Base-by-base conservation (phyloP, 495 filamentous ascomycete species). In the Aspergillus ellipticus region DNA sequence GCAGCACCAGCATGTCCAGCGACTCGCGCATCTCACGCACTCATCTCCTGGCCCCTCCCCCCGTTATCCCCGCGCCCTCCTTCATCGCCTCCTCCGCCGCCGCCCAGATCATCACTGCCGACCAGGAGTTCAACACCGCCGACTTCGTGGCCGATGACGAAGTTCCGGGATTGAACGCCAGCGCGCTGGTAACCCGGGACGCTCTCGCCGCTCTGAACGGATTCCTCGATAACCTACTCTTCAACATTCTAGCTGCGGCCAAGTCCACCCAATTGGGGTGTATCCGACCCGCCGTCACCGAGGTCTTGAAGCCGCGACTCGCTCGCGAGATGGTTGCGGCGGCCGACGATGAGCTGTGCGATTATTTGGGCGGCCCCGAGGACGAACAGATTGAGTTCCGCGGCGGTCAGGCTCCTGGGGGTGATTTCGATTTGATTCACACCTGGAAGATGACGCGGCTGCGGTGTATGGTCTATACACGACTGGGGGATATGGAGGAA, bases 381-480 rank as follows among this genome's bases (percentile, higher is more conserved):
- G 89, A 93, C 52, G 89, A 90, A 41, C 85, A 89, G 47, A 61
- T 78, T 6, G 79, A 84, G 7, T 76, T 80, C 54, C 72, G 84
- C 10, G 76, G 81, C 20, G 78, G 72, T 3, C 72, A 79, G 5
- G 76, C 79, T 20, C 74, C 77, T 0, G 71, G 68, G 48, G 75
- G 76, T 1, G 84, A 86, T 53, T 96, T 92, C 82, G 90, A 97
- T 66, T 74, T 96, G 13, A 85, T 96, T 64, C 75, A 86, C 45
- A 85, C 91, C 13, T 99, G 92, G 92, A 96, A 91, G 70, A 80
- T 92, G 49, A 92, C 90, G 1, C 86, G 95, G 48, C 73, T 99
- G 53, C 84, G 94, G 51, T 94, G 92, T 65, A 97, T 99, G 95
- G 93, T 97, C 16, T 97, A 97, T 67, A 97, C 90, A 6, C 91